A percentile compares a stretch with the other conserved stretches of the same genome.
These are phyloP conservation scores for Vanderwaltozyma verrucispora DNA, from an alignment of 805 yeast species.

Conservation along the genomic window DNA sequence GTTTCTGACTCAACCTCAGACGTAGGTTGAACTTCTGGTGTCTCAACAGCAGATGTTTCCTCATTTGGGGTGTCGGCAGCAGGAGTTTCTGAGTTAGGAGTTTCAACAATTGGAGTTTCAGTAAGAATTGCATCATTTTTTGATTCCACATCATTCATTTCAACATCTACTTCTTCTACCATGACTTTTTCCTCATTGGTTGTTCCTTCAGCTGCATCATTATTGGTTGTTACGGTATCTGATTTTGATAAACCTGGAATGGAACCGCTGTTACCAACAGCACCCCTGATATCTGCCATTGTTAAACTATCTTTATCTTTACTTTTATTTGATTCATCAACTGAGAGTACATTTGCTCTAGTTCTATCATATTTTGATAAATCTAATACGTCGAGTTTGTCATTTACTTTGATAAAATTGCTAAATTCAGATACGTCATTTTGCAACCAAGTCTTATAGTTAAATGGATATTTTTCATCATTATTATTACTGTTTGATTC, in stretches of 20 bases:
- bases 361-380: conserved; percentile 3
- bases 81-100: neutral
- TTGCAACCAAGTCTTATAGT: conserved; percentile 18
- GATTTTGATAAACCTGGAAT: conserved; percentile 32
- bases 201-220: neutral
- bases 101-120: neutral
- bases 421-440: conserved; percentile 3
- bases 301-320: conserved; percentile 1
- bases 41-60: neutral
- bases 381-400: conserved; percentile 5
- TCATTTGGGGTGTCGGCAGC: neutral
- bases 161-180: neutral
- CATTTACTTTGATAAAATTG: neutral
- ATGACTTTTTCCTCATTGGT: neutral
- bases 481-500: neutral
- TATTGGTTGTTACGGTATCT: neutral
- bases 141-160: neutral
- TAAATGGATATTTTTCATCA: conserved; percentile 14
- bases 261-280: conserved; percentile 38
- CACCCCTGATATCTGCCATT: conserved; percentile 38
- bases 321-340: neutral
- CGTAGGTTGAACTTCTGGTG: neutral
- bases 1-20: neutral
- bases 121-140: neutral
- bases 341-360: neutral